Conservation (phyloP, 345 rosid genomes). For the Toxicodendron radicans region DNA sequence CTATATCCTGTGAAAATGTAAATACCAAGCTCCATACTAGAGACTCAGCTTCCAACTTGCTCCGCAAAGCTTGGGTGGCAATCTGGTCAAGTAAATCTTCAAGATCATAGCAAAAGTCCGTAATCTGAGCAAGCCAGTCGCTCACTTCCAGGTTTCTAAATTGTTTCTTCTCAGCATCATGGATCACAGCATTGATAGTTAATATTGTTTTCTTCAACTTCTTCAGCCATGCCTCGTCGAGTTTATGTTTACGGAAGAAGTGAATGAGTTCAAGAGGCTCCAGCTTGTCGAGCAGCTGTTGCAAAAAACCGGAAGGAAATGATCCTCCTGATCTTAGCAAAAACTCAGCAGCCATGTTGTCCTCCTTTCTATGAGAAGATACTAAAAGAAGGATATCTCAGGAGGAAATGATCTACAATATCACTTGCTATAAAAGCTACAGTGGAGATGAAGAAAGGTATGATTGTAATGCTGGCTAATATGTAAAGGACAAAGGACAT, state of each 20-base stretch:
- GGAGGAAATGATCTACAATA: not conserved
- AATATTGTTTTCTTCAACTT: conserved; percentile 8
- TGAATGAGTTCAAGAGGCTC: conserved; percentile 11
- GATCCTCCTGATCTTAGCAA: conserved; percentile 8
- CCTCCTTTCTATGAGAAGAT: not conserved
- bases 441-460: too few relatives aligned
- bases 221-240: not conserved
- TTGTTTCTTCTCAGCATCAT: conserved; percentile 32
- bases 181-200: conserved; percentile 17
- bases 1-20: not conserved
- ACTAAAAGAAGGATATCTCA: not conserved
- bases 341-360: conserved; percentile 1
- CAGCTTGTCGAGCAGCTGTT: conserved; percentile 10
- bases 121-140: conserved; percentile 21
- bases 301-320: not conserved
- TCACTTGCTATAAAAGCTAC: too few relatives aligned
- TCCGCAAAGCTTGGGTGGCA: not conserved
- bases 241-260: not conserved
- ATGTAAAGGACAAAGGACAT: not conserved
- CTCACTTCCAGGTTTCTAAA: conserved; percentile 5
- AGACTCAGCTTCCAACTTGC: not conserved
- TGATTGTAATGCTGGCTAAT: not conserved
- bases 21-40: not conserved
- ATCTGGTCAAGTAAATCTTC: conserved; percentile 37
- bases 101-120: conserved; percentile 21